phyloP scores from a whole-genome alignment of 1,284 basidiomycete species.

The Coniferiporia weirii region DNA sequence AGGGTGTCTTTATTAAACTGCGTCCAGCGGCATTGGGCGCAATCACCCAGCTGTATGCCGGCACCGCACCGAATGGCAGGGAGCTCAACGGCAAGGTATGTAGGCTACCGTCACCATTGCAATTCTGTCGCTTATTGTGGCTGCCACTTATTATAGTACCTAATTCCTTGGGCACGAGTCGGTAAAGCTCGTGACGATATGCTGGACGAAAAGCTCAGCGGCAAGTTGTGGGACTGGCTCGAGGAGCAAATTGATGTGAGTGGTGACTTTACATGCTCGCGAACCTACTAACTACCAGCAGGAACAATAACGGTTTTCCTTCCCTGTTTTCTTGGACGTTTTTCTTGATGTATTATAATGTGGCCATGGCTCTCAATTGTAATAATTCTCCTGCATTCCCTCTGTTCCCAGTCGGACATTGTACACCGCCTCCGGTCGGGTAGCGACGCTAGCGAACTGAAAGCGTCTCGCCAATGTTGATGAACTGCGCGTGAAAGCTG shows the following conservation, averaged over 20 bases:
- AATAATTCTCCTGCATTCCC: too few species aligned
- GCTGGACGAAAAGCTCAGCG: constrained; percentile 16
- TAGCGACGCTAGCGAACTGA: not conserved
- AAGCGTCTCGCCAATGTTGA: not conserved
- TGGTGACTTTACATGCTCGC: not conserved
- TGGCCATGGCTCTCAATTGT: too few species aligned
- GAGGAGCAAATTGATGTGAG: constrained; percentile 20
- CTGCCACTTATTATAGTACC: constrained; percentile 17
- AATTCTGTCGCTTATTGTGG: not conserved
- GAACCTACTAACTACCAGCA: too few species aligned
- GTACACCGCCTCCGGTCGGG: too few species aligned
- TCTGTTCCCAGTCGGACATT: too few species aligned
- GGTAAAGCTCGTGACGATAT: constrained; percentile 18
- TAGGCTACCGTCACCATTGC: not conserved
- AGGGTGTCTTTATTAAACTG: constrained; percentile 16
- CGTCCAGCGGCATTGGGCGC: constrained; percentile 18
- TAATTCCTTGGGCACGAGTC: constrained; percentile 26
- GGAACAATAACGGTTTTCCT: too few species aligned
- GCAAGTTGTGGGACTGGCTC: constrained; percentile 24
- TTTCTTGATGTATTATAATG: too few species aligned
- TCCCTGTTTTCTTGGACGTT: too few species aligned
- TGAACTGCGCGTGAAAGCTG: not conserved
- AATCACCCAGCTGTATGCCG: constrained; percentile 24
- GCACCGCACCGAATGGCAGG: constrained; percentile 20
- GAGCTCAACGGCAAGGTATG: constrained; percentile 22